Conservation (phyloP, 2,329 filamentous ascomycete species). For the Clonostachys byssicola region DNA sequence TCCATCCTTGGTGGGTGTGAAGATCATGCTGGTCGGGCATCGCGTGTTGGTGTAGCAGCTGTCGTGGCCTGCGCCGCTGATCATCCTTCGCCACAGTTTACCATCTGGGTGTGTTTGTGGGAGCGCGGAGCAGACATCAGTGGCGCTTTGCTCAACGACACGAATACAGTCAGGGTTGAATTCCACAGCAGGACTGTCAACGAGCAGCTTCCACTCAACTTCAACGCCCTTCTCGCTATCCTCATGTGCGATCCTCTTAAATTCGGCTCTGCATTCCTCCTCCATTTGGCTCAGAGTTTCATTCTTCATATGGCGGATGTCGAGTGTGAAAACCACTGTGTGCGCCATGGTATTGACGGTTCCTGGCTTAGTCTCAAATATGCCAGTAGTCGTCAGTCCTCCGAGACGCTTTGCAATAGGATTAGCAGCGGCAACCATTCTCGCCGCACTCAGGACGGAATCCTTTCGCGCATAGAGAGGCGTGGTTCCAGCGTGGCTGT, state of each 20-base stretch:
- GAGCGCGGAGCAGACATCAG: constrained; percentile 36
- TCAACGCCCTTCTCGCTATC: constrained; percentile 44
- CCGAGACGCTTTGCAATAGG: constrained; percentile 11
- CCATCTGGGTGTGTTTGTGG: constrained; percentile 12
- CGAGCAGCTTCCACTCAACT: constrained; percentile 54
- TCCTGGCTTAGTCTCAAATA: constrained; percentile 37
- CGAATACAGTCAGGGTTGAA: constrained; percentile 61
- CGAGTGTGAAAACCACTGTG: constrained; percentile 59
- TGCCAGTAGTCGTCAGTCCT: constrained; percentile 20
- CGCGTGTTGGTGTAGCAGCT: constrained; percentile 20
- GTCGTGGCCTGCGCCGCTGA: constrained; percentile 25
- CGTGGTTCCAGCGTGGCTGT: constrained; percentile 16
- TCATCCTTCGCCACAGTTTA: constrained; percentile 11
- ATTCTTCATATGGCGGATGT: constrained; percentile 55
- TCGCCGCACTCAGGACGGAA: constrained; percentile 17
- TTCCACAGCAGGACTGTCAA: constrained; percentile 49
- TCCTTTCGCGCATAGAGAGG: constrained; percentile 21
- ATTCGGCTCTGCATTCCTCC: constrained; percentile 30
- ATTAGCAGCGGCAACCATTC: constrained; percentile 18
- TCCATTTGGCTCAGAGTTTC: constrained; percentile 48
- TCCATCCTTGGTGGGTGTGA: constrained; percentile 20
- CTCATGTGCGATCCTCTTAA: constrained; percentile 43
- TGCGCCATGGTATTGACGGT: constrained; percentile 68
- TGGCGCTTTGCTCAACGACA: constrained; percentile 51
- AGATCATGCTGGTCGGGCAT: constrained; percentile 25